These are phyloP conservation scores for Entoloma clypeatum DNA, from an alignment of 1,284 basidiomycete species.

Conservation along the genomic window DNA sequence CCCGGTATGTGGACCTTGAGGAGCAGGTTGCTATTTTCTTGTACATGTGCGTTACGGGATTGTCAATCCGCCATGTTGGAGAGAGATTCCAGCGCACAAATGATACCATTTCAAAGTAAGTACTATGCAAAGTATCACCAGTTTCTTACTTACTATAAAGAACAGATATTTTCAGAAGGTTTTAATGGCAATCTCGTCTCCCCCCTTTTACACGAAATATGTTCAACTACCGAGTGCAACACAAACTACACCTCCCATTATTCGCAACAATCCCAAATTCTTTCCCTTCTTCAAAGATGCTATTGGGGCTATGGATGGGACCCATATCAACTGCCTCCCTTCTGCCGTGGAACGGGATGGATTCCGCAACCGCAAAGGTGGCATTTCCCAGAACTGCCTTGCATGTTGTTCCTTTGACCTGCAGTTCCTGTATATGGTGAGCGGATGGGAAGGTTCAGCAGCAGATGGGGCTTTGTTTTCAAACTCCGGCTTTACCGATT, in stretches of 20 bases:
- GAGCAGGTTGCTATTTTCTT: slow-evolving; percentile 32
- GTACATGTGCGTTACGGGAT: slow-evolving; percentile 29
- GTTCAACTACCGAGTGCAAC: slow-evolving; percentile 23
- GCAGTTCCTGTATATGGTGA: slow-evolving; percentile 30
- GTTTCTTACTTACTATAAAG: background rate
- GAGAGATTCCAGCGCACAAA: slow-evolving; percentile 30
- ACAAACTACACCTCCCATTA: slow-evolving; percentile 20
- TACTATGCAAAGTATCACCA: background rate
- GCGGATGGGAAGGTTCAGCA: slow-evolving; percentile 36
- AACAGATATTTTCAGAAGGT: background rate
- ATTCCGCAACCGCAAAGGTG: slow-evolving; percentile 33
- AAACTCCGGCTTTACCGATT: slow-evolving; percentile 23
- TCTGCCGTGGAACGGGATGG: slow-evolving; percentile 20
- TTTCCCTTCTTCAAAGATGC: slow-evolving; percentile 35
- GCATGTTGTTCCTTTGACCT: slow-evolving; percentile 28
- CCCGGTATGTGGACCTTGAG: slow-evolving; percentile 13
- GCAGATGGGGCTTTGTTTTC: slow-evolving; percentile 30
- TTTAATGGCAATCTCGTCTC: slow-evolving; percentile 10
- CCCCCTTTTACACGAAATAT: slow-evolving; percentile 26
- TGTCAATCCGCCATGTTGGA: slow-evolving; percentile 27
- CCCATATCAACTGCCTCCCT: slow-evolving; percentile 29
- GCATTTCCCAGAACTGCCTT: slow-evolving; percentile 33
- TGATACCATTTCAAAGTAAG: slow-evolving; percentile 30
- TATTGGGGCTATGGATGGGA: slow-evolving; percentile 40
- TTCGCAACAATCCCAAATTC: slow-evolving; percentile 30